Percentiles rank a stretch among this genome's conserved stretches.
These are phyloP conservation scores for Podaxis sp. DNA, from an alignment of 768 basidiomycete genomes.

Conservation along the genomic window DNA sequence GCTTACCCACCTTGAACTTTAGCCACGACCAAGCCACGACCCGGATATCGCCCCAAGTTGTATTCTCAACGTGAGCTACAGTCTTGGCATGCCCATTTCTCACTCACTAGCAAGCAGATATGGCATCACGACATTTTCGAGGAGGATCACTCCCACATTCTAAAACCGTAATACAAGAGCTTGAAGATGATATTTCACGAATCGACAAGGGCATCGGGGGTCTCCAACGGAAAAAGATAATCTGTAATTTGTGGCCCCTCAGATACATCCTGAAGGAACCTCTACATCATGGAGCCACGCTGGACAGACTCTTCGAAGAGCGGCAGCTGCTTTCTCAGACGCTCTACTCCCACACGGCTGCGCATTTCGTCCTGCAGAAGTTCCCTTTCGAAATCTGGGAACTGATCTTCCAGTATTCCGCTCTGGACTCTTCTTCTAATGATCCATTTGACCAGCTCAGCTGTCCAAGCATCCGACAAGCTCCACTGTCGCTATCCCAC, in stretches of 20 bases:
- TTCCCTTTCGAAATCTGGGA: conserved; percentile 4
- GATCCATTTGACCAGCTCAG: background rate
- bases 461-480: background rate
- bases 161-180: background rate
- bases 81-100: background rate
- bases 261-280: conserved; percentile 2
- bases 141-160: background rate
- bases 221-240: background rate
- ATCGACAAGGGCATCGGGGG: background rate
- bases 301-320: background rate
- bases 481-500: background rate
- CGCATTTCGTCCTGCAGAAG: background rate
- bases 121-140: background rate
- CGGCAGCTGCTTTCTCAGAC: background rate
- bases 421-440: background rate
- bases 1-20: background rate
- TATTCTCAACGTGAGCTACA: background rate
- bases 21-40: background rate
- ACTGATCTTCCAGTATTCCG: background rate
- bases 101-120: background rate
- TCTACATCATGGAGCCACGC: background rate
- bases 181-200: background rate
- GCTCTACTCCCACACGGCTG: background rate
- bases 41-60: background rate
- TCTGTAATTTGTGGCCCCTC: background rate